Evolutionary conservation across 495 filamentous ascomycete genomes (phyloP).

Genomic region (Cercophora scortea): DNA sequence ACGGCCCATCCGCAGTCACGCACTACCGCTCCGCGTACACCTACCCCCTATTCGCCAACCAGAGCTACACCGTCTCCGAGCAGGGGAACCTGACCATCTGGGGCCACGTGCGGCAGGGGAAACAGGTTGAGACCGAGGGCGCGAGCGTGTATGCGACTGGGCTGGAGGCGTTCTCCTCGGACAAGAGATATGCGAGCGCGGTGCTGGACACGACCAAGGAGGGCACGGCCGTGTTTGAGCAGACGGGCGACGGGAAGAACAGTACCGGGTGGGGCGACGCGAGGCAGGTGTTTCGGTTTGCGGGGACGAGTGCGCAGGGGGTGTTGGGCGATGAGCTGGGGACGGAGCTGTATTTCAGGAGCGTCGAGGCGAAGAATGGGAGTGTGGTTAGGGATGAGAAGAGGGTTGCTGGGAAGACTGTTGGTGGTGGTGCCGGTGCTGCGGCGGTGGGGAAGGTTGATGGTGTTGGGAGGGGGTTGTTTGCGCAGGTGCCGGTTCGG

Average conservation of each 20-base stretch:
- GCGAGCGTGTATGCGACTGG: conserved; percentile 54
- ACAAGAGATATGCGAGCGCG: conserved; percentile 26
- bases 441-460: too few species aligned
- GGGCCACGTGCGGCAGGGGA: conserved; percentile 51
- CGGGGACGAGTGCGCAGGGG: conserved; percentile 11
- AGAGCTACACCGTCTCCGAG: conserved; percentile 35
- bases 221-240: conserved; percentile 46
- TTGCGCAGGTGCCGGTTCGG: too few species aligned
- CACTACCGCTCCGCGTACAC: conserved; percentile 41
- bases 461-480: too few species aligned
- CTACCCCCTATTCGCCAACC: conserved; percentile 59
- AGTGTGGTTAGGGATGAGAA: conserved; percentile 22
- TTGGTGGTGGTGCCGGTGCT: not conserved
- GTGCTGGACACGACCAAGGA: conserved; percentile 44
- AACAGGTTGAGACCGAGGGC: conserved; percentile 37
- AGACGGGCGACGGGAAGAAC: conserved; percentile 34
- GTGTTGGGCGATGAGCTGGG: conserved; percentile 3
- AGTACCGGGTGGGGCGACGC: conserved; percentile 46
- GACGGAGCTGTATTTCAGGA: conserved; percentile 24
- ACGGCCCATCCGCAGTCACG: conserved; percentile 18
- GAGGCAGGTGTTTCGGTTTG: conserved; percentile 48
- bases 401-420: conserved; percentile 9
- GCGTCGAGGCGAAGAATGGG: conserved; percentile 22
- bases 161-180: conserved; percentile 38
- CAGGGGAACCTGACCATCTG: conserved; percentile 51